Evolutionary conservation across 371 early-diverging fungal species (phyloP), one percentile per base, ranked within the genome.

Genomic region (Nematocida sp.): DNA sequence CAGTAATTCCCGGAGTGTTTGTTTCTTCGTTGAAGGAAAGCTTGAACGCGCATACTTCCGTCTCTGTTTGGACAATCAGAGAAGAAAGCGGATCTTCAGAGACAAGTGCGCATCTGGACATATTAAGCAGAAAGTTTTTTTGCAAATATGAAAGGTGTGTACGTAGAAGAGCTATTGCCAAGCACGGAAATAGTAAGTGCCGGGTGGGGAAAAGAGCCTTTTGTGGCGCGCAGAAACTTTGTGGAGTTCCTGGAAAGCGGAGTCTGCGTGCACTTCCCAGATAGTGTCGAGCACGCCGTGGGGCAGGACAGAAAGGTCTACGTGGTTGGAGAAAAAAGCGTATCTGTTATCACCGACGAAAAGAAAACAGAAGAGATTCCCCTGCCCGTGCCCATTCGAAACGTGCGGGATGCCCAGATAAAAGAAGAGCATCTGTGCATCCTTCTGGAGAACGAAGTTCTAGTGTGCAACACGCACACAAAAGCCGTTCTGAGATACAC

Each of bases 391-490:
- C n/a, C n/a, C n/a, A n/a, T n/a, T n/a, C n/a, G n/a, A n/a, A n/a
- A n/a, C n/a, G n/a, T n/a, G n/a, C n/a, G n/a, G n/a, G n/a, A n/a
- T n/a, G n/a, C n/a, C 13, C 45, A 11, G 25, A 11, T 11, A 48
- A 45, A 19, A 29, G n/a, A 23, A 34, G 50, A 53, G 40, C n/a
- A n/a, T n/a, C n/a, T 70, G 36, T 25, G 40, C 25, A 50, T 62
- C 15, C 29, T 32, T 3, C 3, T 31, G n/a, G 45, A 70, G 2
- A 50, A 57, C 31, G 74, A 70, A 48, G 38, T 70, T 23, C 8
- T 60, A 4, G 21, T 70, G 11, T 62, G 36, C 31, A 50, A 27
- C 11, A 0, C 45, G 4, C 8, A 50, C 11, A 48, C 15, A 29
- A 36, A 37, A 27, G 25, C 25, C 13, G 50, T 46, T 15, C 23